Conservation (phyloP, 495 filamentous ascomycete species). For the Choiromyces venosus region DNA sequence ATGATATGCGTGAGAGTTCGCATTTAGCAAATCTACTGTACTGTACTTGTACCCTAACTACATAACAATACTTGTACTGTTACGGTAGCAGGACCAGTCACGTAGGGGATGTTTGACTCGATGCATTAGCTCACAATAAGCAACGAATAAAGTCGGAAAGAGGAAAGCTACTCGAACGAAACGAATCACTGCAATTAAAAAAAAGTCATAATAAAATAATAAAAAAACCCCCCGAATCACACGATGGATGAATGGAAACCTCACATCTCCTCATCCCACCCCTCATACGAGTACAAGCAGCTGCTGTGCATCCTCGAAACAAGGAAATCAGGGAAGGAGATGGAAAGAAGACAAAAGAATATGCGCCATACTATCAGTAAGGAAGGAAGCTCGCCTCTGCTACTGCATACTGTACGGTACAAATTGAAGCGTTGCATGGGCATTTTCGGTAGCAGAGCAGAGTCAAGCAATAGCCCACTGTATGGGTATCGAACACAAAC, state of each 20-base stretch:
- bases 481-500: neutral
- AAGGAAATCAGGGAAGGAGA: conserved; percentile 1
- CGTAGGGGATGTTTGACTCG: conserved; percentile 6
- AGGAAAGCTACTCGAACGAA: neutral
- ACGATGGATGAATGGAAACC: conserved; percentile 1
- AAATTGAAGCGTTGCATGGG: neutral
- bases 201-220: conserved; percentile 11
- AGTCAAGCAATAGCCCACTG: neutral
- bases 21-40: neutral
- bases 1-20: neutral
- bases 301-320: conserved; percentile 6
- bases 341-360: neutral
- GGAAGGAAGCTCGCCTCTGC: neutral
- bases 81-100: neutral
- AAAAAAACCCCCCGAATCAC: neutral
- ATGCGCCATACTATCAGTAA: neutral
- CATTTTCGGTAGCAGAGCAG: neutral
- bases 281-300: neutral
- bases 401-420: neutral
- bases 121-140: conserved; percentile 27
- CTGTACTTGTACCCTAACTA: neutral
- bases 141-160: conserved; percentile 5
- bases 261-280: neutral
- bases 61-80: neutral
- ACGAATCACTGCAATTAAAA: neutral